phyloP scores from a whole-genome alignment of 2,329 filamentous ascomycete species.

The Hawksworthiomyces lignivorus region DNA sequence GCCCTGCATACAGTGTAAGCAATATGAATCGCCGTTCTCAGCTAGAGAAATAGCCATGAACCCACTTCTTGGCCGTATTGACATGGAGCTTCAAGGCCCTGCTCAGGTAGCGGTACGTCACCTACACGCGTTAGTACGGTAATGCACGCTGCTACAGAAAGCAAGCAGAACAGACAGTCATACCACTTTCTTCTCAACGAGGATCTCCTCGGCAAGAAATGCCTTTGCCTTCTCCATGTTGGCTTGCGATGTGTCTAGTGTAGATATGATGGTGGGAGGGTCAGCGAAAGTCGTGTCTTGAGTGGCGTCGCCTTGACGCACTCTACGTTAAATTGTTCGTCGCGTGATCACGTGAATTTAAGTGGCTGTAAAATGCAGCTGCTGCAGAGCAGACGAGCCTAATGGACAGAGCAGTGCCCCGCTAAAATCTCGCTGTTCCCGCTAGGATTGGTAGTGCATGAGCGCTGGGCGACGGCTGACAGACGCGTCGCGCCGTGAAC shows the following conservation, averaged over 20 bases:
- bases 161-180: constrained; percentile 17
- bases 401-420: too few relatives aligned
- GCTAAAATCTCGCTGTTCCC: too few relatives aligned
- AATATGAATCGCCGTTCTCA: too few relatives aligned
- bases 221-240: constrained; percentile 57
- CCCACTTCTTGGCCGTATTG: constrained; percentile 82
- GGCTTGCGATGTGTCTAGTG: background rate
- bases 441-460: too few relatives aligned
- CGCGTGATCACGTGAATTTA: constrained; percentile 16
- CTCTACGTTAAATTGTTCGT: too few relatives aligned
- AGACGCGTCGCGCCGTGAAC: constrained; percentile 8
- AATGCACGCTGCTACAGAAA: constrained; percentile 9
- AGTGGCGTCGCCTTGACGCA: too few relatives aligned
- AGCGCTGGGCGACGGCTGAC: too few relatives aligned
- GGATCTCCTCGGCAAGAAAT: constrained; percentile 66
- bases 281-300: too few relatives aligned
- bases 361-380: background rate
- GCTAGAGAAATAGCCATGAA: constrained; percentile 10
- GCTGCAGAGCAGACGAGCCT: too few relatives aligned
- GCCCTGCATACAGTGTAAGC: constrained; percentile 48
- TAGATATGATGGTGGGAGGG: too few relatives aligned
- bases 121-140: constrained; percentile 38
- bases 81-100: constrained; percentile 76
- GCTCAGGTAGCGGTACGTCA: constrained; percentile 81
- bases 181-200: constrained; percentile 69